Percentiles rank a stretch among this genome's conserved stretches.
These are phyloP conservation scores for Aquilaria sinensis DNA, from an alignment of 345 rosid genomes.

Conservation along the genomic window DNA sequence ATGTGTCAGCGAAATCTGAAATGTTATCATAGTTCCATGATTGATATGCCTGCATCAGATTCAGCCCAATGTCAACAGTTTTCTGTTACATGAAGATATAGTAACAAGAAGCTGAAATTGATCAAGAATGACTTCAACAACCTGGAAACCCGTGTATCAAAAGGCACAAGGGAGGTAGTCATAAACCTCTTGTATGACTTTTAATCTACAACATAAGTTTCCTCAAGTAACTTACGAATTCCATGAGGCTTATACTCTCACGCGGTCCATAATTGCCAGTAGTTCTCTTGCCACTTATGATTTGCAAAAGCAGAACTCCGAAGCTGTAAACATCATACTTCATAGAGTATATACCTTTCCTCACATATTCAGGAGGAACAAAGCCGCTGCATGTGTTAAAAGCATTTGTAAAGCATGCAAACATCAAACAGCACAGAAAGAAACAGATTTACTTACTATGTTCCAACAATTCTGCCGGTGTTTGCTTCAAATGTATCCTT, in stretches of 20 bases:
- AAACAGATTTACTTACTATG: conserved; percentile 2
- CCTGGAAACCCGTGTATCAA: neutral
- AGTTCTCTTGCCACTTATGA: conserved; percentile 9
- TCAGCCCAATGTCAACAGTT: neutral
- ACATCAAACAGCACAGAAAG: neutral
- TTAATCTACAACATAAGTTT: neutral
- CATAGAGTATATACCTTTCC: too few species aligned
- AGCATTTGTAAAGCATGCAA: neutral
- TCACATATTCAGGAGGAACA: neutral
- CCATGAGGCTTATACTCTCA: neutral
- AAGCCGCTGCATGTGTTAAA: neutral
- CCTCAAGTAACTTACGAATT: conserved; percentile 1
- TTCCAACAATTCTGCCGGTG: conserved; percentile 10
- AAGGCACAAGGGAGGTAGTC: too few species aligned
- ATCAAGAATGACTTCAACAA: neutral
- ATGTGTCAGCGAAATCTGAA: conserved; percentile 2
- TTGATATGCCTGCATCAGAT: conserved; percentile 5
- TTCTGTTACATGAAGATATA: neutral
- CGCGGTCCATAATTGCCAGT: neutral
- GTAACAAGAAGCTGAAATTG: too few species aligned
- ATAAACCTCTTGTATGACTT: too few species aligned
- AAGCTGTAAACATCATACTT: neutral
- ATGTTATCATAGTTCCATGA: conserved; percentile 1
- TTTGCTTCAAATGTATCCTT: conserved; percentile 8
- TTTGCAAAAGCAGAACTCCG: conserved; percentile 10